Evolutionary conservation across 768 basidiomycete species (phyloP).

Genomic region (Auricularia sp.): DNA sequence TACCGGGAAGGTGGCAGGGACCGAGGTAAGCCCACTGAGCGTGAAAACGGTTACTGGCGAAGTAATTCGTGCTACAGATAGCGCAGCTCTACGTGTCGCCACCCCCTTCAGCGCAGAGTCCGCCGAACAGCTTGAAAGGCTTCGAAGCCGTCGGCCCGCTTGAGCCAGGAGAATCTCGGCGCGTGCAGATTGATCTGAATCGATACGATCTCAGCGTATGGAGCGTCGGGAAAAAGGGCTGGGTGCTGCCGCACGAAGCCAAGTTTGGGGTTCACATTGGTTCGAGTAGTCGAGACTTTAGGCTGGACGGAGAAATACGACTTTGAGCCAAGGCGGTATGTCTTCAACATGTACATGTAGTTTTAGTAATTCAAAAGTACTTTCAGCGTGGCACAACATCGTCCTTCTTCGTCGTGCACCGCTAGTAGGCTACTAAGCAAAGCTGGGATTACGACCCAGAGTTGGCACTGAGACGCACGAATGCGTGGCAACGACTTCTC

Average conservation of each 20-base stretch:
- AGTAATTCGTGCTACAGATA: not conserved
- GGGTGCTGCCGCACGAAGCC: constrained; percentile 56
- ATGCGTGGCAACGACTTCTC: too few species aligned
- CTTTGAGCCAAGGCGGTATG: too few species aligned
- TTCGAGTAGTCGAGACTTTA: not conserved
- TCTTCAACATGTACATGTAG: too few species aligned
- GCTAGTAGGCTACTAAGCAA: too few species aligned
- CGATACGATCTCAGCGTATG: not conserved
- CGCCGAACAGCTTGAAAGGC: constrained; percentile 60
- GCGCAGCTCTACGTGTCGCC: constrained; percentile 74
- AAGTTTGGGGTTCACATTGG: constrained; percentile 53
- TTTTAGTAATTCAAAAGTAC: too few species aligned
- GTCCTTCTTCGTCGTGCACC: too few species aligned
- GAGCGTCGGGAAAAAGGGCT: constrained; percentile 60
- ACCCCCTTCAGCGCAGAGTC: constrained; percentile 52
- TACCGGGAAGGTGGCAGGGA: constrained; percentile 49
- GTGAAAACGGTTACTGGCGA: too few species aligned
- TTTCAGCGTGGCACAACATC: too few species aligned
- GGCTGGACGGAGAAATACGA: not conserved
- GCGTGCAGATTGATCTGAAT: constrained; percentile 41
- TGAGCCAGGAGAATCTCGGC: constrained; percentile 34
- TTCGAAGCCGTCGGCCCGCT: constrained; percentile 49
- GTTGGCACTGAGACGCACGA: too few species aligned
- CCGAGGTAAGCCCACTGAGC: constrained; percentile 36
- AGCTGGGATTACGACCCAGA: too few species aligned